A percentile compares a stretch with the other conserved stretches of the same genome.
These are phyloP conservation scores for Erodium moschatum DNA, from an alignment of 441 rosid species.

Conservation along the genomic window DNA sequence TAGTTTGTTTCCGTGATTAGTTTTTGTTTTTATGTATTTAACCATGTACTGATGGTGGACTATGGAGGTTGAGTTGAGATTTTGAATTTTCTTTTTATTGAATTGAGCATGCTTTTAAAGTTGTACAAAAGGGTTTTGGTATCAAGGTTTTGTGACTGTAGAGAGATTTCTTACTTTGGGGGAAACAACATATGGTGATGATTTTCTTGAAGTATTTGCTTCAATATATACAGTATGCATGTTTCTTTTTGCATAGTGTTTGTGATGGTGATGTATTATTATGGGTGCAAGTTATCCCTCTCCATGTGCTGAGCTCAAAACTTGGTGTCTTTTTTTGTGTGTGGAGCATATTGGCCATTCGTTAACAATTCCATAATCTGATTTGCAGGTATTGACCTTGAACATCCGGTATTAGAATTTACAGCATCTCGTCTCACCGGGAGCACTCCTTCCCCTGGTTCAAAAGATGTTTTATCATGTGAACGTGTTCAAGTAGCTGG, in stretches of 20 bases:
- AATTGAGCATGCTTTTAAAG: not conserved
- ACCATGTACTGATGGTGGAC: not conserved
- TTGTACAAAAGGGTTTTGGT: not conserved
- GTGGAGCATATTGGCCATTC: not conserved
- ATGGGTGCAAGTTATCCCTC: not conserved
- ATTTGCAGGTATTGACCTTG: conserved; percentile 45
- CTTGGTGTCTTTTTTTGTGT: not conserved
- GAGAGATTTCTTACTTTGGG: not conserved
- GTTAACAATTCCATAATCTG: not conserved
- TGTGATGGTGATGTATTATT: not conserved
- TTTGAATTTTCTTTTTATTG: too few species aligned
- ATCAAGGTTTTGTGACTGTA: not conserved
- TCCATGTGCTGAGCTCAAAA: not conserved
- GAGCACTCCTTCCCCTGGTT: conserved; percentile 17
- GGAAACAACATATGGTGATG: not conserved
- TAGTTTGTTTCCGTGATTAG: not conserved
- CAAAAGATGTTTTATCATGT: conserved; percentile 39
- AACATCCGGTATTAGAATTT: conserved; percentile 42
- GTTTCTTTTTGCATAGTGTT: not conserved
- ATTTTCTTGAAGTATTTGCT: not conserved
- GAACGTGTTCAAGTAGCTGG: conserved; percentile 77
- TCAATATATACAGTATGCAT: not conserved
- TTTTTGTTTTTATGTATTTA: not conserved
- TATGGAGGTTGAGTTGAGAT: not conserved
- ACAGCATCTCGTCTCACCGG: conserved; percentile 28